Base-by-base conservation (phyloP, 805 yeast genomes). In the Pichia exigua region DNA sequence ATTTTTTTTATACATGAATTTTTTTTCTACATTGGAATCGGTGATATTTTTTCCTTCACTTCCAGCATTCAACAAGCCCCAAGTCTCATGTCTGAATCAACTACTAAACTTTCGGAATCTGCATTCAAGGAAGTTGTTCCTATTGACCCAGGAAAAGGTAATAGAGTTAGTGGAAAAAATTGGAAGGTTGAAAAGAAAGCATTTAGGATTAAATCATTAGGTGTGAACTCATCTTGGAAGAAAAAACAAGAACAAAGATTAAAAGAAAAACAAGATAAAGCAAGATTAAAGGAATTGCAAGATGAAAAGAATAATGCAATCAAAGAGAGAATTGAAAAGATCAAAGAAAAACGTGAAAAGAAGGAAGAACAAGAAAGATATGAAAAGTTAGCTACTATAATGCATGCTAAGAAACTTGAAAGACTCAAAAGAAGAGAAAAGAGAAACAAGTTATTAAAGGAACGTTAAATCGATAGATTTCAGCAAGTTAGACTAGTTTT, bases 331-430 rank as follows among this genome's bases (percentile, higher is more conserved):
- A 69, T 82, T 45, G 77, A 76, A 26, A 79, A 74, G 22, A 65
- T 82, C 49, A 87, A 83, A 72, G 87, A 84, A 59, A 83, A 87
- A 68, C 78, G 85, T 63, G 90, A 83, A 60, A 79, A 81, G 66
- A 85, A 85, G 73, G 97, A 78, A 52, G 99, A 92, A 68, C 81
- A 81, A 68, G 97, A 92, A 66, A 79, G 99, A 61, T 87, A 83
- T 64, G 95, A 86, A 62, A 75, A 74, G 63, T 66, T 92, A 65
- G 94, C 96, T 13, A 77, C 79, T 51, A 88, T 85, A 69, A 87
- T 92, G 96, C 92, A 89, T 65, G 85, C 85, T 43, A 91, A 90
- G 82, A 86, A 82, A 73, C 87, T 90, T 42, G 98, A 90, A 57
- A 80, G 99, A 70, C 66, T 92, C 71, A 83, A 86, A 72, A 83